Percentiles rank a stretch among this genome's conserved stretches.
Conservation (phyloP, 2,329 filamentous ascomycete species). For the Colletotrichum orbiculare region DNA sequence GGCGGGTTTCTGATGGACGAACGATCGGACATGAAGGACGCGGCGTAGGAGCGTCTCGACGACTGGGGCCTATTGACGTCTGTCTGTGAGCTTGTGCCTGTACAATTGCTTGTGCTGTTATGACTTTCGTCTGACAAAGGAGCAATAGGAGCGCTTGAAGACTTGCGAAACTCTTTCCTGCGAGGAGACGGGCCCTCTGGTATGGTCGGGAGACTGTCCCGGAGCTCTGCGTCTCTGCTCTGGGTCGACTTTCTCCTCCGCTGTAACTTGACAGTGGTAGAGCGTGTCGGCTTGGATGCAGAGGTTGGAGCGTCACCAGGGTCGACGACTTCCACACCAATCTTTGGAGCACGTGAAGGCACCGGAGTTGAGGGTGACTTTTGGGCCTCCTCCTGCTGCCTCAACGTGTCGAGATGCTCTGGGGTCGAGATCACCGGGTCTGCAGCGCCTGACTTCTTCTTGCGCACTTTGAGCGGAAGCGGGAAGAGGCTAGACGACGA, state of each 20-base stretch:
- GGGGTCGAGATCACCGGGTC: slow-evolving; percentile 46
- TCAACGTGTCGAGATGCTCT: slow-evolving; percentile 49
- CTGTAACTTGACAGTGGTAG: slow-evolving; percentile 63
- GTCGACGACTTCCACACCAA: slow-evolving; percentile 11
- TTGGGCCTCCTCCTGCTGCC: slow-evolving; percentile 50
- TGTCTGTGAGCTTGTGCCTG: slow-evolving; percentile 54
- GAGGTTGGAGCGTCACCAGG: slow-evolving; percentile 38
- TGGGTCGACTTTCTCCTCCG: slow-evolving; percentile 48
- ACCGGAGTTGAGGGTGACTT: slow-evolving; percentile 37
- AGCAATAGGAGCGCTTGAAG: slow-evolving; percentile 41
- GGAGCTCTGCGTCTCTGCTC: slow-evolving; percentile 47
- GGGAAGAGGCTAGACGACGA: slow-evolving; percentile 37
- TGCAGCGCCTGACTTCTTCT: slow-evolving; percentile 29
- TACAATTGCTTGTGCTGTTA: slow-evolving; percentile 45
- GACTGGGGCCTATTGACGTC: slow-evolving; percentile 56
- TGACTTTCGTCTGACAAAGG: slow-evolving; percentile 33
- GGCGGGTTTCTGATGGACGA: slow-evolving; percentile 69
- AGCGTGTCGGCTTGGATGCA: slow-evolving; percentile 31
- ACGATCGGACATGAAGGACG: slow-evolving; percentile 60
- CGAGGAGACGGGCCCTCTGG: slow-evolving; percentile 62
- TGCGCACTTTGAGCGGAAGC: slow-evolving; percentile 40
- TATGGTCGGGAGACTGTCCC: slow-evolving; percentile 59
- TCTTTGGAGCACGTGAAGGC: slow-evolving; percentile 10
- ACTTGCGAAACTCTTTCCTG: slow-evolving; percentile 51
- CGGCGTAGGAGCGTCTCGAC: slow-evolving; percentile 61